A percentile compares a stretch with the other conserved stretches of the same genome.
Evolutionary conservation across 805 yeast genomes (phyloP).

Genomic region (Komagataella populi): DNA sequence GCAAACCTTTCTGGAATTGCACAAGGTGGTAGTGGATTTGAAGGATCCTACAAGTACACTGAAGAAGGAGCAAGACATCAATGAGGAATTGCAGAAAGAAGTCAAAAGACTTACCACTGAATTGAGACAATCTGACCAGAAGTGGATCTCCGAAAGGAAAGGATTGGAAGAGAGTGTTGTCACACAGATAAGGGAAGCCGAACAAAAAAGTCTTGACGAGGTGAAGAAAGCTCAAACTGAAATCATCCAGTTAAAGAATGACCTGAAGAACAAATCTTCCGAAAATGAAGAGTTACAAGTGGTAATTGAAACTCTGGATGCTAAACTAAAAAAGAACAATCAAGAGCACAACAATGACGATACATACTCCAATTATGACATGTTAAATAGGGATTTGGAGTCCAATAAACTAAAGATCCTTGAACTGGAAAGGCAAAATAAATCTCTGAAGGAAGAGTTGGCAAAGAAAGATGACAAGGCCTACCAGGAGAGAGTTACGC

Average conservation of each 20-base stretch:
- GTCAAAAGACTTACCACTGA: not conserved
- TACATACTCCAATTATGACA: slow-evolving; percentile 18
- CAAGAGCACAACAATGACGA: slow-evolving; percentile 37
- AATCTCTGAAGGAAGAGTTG: slow-evolving; percentile 28
- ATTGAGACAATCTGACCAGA: not conserved
- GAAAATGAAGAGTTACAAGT: not conserved
- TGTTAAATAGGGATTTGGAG: slow-evolving; percentile 66
- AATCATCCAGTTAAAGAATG: slow-evolving; percentile 52
- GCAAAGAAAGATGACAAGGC: slow-evolving; percentile 45
- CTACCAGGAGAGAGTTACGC: slow-evolving; percentile 34
- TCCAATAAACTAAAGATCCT: slow-evolving; percentile 49
- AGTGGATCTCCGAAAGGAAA: slow-evolving; percentile 37
- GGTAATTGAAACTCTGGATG: slow-evolving; percentile 8
- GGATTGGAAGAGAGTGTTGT: slow-evolving; percentile 66
- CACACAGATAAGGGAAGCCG: slow-evolving; percentile 42
- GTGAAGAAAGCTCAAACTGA: slow-evolving; percentile 45
- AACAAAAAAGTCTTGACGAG: slow-evolving; percentile 44
- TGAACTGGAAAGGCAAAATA: slow-evolving; percentile 69
- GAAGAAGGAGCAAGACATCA: slow-evolving; percentile 21
- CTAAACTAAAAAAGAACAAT: slow-evolving; percentile 61
- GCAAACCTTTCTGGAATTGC: slow-evolving; percentile 56
- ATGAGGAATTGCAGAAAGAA: not conserved
- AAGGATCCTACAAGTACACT: slow-evolving; percentile 67
- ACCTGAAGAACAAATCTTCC: not conserved
- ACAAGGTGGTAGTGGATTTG: slow-evolving; percentile 70